A percentile compares a stretch with the other conserved stretches of the same genome.
Evolutionary conservation across 2,329 filamentous ascomycete genomes (phyloP).

Genomic region (Bisporella sp.): DNA sequence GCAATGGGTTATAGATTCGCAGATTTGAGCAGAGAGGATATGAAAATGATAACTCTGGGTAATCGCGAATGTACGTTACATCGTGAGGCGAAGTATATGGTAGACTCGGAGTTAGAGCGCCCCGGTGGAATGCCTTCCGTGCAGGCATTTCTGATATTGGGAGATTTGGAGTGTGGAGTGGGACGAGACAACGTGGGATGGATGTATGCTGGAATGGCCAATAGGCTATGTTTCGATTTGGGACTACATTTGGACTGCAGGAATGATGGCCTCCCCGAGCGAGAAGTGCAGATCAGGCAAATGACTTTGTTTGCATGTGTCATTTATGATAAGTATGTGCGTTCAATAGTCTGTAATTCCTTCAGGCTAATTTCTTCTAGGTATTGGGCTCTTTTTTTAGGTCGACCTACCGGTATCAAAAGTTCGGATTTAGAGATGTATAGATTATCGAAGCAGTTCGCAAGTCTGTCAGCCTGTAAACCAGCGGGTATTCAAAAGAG

Average conservation of each 20-base stretch:
- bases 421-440: conserved; percentile 43
- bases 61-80: conserved; percentile 45
- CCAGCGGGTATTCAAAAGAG: conserved; percentile 28
- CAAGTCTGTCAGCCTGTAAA: conserved; percentile 33
- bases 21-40: conserved; percentile 41
- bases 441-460: conserved; percentile 38
- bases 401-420: conserved; percentile 47
- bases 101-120: conserved; percentile 44
- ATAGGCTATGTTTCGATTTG: conserved; percentile 39
- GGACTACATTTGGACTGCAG: conserved; percentile 42
- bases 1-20: conserved; percentile 46
- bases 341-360: background rate
- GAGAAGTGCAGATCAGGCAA: conserved; percentile 40
- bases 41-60: conserved; percentile 38
- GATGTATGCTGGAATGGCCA: conserved; percentile 45
- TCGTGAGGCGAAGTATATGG: conserved; percentile 46
- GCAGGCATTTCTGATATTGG: conserved; percentile 43
- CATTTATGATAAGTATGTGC: conserved; percentile 40
- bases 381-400: conserved; percentile 47
- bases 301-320: conserved; percentile 46
- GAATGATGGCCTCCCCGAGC: conserved; percentile 35
- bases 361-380: conserved; percentile 1
- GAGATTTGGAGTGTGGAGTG: conserved; percentile 46
- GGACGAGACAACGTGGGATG: conserved; percentile 47
- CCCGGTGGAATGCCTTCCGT: conserved; percentile 46